phyloP scores from a whole-genome alignment of 2,329 filamentous ascomycete genomes.

The Pseudohalonectria lignicola region DNA sequence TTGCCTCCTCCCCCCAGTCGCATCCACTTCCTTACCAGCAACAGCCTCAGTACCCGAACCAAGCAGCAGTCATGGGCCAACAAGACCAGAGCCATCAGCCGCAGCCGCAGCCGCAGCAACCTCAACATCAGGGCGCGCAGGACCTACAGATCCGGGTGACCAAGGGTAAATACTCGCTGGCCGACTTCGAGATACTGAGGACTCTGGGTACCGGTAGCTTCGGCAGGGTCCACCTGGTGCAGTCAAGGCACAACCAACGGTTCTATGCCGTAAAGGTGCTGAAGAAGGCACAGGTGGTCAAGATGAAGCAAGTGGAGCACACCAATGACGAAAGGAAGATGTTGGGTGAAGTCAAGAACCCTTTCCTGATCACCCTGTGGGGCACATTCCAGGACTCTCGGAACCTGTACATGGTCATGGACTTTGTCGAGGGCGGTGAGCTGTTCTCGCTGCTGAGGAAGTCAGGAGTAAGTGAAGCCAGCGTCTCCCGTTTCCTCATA shows the following conservation, averaged over 20 bases:
- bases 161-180: conserved; percentile 93
- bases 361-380: conserved; percentile 96
- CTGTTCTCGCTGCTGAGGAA: conserved; percentile 91
- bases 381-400: conserved; percentile 93
- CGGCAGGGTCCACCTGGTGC: conserved; percentile 89
- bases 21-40: conserved; percentile 19
- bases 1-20: no score
- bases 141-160: conserved; percentile 51
- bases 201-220: conserved; percentile 96
- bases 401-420: conserved; percentile 99
- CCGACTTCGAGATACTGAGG: conserved; percentile 80
- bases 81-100: conserved; percentile 5
- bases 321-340: conserved; percentile 96
- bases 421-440: conserved; percentile 97
- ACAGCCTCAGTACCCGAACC: conserved; percentile 9
- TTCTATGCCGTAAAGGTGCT: conserved; percentile 98
- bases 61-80: conserved; percentile 9
- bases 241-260: conserved; percentile 94
- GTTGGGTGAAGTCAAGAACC: conserved; percentile 94
- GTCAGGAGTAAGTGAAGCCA: conserved; percentile 55
- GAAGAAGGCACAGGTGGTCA: conserved; percentile 97
- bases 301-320: conserved; percentile 99
- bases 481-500: no score
- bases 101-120: conserved; percentile 6
- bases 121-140: conserved; percentile 18